Evolutionary conservation across 1,139 yeast species (phyloP), one percentile per base, ranked within the genome.

Genomic region (Saccharomycopsis hybrid): DNA sequence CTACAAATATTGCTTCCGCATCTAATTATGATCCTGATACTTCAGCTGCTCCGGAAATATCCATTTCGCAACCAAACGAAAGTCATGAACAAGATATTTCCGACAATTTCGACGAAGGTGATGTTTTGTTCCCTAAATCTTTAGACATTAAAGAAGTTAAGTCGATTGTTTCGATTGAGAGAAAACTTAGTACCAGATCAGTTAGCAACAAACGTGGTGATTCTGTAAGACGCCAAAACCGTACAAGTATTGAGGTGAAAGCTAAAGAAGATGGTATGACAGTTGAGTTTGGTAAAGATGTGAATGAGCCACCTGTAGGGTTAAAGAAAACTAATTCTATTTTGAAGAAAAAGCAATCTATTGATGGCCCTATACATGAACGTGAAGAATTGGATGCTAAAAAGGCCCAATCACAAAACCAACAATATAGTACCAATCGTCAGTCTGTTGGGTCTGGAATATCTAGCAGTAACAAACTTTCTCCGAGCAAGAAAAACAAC

Each of bases 81-180:
- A 30, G 24, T 7, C 43, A 28, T 3, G 38, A 37, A 8, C 24
- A 18, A n/a, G 43, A 44, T 13, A 25, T 43, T 28, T 27, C 29
- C n/a, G 18, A 32, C 18, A 42, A 30, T 28, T 43, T 47, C 37
- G 51, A 72, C 67, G 60, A 68, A 29, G 90, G 92, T 9, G 90
- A 83, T 53, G 77, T 81, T 0, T 65, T 84, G 41, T 85, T 85
- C 62, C 95, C 94, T 0, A 84, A 81, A 60, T 76, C 79, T 2
- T 68, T 85, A 43, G 81, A 74, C 55, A 71, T 77, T 0, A 79
- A 75, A 50, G 95, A 85, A 62, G 86, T 85, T 13, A 87, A 82
- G 57, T 80, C 85, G 46, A 85, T 85, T 54, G 82, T 82, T 1
- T 77, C 87, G 3, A 61, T 85, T 44, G 95, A 85, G 62, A 72